Percentiles rank a stretch among this genome's conserved stretches.
Conservation (phyloP, 306 rosid genomes). For the Quercus agrifolia region DNA sequence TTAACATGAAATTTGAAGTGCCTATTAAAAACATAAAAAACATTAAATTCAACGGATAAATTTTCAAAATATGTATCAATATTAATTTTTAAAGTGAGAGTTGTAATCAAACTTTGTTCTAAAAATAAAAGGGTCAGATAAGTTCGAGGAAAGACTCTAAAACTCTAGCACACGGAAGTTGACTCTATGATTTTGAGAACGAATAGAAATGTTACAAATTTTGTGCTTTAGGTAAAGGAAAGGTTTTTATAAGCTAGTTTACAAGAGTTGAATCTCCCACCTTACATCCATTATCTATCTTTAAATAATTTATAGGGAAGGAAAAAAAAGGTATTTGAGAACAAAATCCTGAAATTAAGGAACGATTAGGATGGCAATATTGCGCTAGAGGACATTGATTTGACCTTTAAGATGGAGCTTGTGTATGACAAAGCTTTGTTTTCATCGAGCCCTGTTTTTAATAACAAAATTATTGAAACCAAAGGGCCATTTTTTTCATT, state of each 20-base stretch:
- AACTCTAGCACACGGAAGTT: background rate
- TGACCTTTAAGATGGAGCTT: conserved; percentile 22
- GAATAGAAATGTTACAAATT: background rate
- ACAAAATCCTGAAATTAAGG: background rate
- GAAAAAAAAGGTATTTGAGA: background rate
- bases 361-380: background rate
- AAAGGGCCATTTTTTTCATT: conserved; percentile 41
- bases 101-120: too few relatives aligned
- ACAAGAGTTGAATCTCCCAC: background rate
- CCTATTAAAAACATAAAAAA: too few relatives aligned
- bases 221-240: background rate
- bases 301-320: background rate
- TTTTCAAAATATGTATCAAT: too few relatives aligned
- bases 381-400: background rate
- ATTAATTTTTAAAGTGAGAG: too few relatives aligned
- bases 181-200: background rate
- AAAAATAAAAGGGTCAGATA: too few relatives aligned
- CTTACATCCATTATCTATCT: background rate
- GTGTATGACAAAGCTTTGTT: background rate
- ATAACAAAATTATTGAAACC: background rate
- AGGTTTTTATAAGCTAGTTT: background rate
- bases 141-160: background rate
- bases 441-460: background rate
- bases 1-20: too few relatives aligned
- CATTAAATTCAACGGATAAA: too few relatives aligned